Conservation (phyloP, 1,284 basidiomycete species). For the Austroboletus olivaceoglutinosus region DNA sequence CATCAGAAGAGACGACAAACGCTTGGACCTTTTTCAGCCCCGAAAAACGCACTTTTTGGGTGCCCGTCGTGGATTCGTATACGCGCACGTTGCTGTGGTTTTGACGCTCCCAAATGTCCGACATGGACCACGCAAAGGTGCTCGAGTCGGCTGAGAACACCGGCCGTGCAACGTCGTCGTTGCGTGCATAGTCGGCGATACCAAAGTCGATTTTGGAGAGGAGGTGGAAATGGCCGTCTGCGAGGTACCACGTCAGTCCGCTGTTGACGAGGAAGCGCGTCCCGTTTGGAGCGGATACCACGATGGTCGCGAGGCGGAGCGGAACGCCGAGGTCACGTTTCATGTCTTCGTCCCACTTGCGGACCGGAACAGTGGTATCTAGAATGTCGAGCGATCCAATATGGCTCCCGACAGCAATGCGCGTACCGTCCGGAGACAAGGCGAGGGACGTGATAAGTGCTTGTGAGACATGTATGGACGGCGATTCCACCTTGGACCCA, state of each 20-base stretch:
- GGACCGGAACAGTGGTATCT: constrained; percentile 7
- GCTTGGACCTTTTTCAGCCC: constrained; percentile 11
- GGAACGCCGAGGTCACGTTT: neutral
- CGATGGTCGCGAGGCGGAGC: neutral
- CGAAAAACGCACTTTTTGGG: constrained; percentile 4
- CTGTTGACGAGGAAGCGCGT: constrained; percentile 9
- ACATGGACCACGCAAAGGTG: constrained; percentile 13
- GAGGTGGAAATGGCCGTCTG: neutral
- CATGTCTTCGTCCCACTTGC: constrained; percentile 9
- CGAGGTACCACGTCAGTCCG: constrained; percentile 9
- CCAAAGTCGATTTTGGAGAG: constrained; percentile 16
- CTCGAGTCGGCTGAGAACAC: constrained; percentile 12
- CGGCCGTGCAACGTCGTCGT: neutral
- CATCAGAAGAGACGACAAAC: constrained; percentile 5
- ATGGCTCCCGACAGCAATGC: constrained; percentile 6
- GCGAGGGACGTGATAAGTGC: constrained; percentile 5
- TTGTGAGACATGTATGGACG: neutral
- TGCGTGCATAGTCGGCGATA: constrained; percentile 3
- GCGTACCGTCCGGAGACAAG: constrained; percentile 11
- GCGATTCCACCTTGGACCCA: constrained; percentile 3
- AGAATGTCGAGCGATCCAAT: constrained; percentile 10
- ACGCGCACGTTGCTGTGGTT: constrained; percentile 8
- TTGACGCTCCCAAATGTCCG: constrained; percentile 9
- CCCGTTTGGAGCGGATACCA: constrained; percentile 11
- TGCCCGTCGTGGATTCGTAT: constrained; percentile 14